Base-by-base conservation (phyloP, 2,329 filamentous ascomycete genomes). In the Talaromyces sp. region DNA sequence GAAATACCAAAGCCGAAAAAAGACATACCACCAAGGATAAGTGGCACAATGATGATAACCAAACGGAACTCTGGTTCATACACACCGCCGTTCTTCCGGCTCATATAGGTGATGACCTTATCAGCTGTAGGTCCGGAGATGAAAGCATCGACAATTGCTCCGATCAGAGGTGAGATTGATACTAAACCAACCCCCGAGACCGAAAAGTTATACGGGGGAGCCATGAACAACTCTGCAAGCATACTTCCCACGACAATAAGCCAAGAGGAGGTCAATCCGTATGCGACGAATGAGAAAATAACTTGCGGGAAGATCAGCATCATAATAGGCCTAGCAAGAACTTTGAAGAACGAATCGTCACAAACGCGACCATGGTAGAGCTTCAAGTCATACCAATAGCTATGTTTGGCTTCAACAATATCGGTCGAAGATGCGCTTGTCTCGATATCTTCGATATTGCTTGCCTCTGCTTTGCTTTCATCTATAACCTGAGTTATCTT, bases 241-340 rank as follows among this genome's bases (percentile, higher is more conserved):
- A 50, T 47, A n/a, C 41, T 61, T 22, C 59, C 43, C n/a, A 61
- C 41, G 39, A 50, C 59, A 50, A 48, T 50, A 10, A 48, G 59
- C 43, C 27, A 50, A 33, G 59, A 47, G 11, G 13, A 47, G n/a
- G 43, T 47, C 24, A 61, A 35, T 22, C 59, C 59, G 43, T 61
- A 61, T 13, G 31, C 59, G 16, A 61, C 22, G 10, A 50, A 47
- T 33, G 43, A 47, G 24, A 61, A 61, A 27, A 61, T 27, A 6
- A 61, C 59, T 48, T 50, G 41, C 7, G 59, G 59, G 43, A 61
- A 74, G 16, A 73, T 69, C n/a, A 76, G 58, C 72, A 74, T 70
- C 67, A 70, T 70, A 19, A 76, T 72, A 4, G 74, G 73, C 1
- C 73, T 69, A 45, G 74, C 43, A 14, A 74, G 70, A 64, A 73